A percentile compares a stretch with the other conserved stretches of the same genome.
These are phyloP conservation scores for Chromera velia DNA, from an alignment of 73 alveolate species.

Conservation along the genomic window DNA sequence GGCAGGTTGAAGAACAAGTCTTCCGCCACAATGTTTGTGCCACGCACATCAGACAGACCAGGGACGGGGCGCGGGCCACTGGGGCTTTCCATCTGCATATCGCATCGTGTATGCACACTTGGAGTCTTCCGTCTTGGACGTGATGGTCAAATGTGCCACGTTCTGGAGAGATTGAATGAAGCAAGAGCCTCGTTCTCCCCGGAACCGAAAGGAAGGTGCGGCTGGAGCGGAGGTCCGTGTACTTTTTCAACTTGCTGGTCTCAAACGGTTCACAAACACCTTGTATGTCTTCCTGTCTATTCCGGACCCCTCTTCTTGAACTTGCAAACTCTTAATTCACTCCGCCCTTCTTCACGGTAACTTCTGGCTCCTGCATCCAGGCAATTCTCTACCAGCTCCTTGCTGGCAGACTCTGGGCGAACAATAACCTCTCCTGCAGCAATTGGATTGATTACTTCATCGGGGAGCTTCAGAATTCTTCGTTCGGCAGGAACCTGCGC, in stretches of 20 bases:
- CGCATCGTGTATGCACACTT: constrained; percentile 60
- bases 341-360: constrained; percentile 67
- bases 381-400: constrained; percentile 77
- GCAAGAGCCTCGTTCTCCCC: constrained; percentile 93
- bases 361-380: constrained; percentile 74
- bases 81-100: constrained; percentile 34
- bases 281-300: constrained; percentile 66
- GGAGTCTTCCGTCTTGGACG: constrained; percentile 56
- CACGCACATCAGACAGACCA: constrained; percentile 54
- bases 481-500: no score
- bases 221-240: constrained; percentile 62
- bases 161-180: constrained; percentile 75
- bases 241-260: constrained; percentile 66
- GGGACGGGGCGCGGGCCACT: constrained; percentile 29
- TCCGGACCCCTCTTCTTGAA: constrained; percentile 83
- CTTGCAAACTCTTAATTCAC: constrained; percentile 66
- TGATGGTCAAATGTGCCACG: constrained; percentile 71
- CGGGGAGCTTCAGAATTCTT: not conserved
- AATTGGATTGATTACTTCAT: constrained; percentile 28
- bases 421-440: constrained; percentile 45
- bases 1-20: constrained; percentile 64
- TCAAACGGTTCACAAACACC: constrained; percentile 81
- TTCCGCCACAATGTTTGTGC: constrained; percentile 51
- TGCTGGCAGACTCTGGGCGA: constrained; percentile 28
- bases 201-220: constrained; percentile 82